Conservation (phyloP, 768 basidiomycete species). For the Kwoniella heveanensis region DNA sequence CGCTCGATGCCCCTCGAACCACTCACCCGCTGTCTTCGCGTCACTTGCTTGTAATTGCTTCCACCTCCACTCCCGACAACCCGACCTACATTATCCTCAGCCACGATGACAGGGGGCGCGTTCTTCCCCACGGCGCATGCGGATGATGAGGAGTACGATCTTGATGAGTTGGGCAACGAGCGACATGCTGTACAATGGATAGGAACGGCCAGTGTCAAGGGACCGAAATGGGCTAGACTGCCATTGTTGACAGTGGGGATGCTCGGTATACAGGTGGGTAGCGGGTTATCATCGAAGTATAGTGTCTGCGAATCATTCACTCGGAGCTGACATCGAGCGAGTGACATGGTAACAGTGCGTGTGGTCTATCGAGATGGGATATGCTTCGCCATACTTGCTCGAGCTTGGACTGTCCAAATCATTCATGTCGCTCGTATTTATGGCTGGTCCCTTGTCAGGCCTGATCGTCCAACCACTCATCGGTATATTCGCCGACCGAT, state of each 20-base stretch:
- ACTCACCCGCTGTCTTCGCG: background rate
- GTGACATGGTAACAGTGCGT: slow-evolving; percentile 57
- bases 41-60: background rate
- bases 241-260: slow-evolving; percentile 71
- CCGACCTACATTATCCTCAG: background rate
- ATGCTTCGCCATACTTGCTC: slow-evolving; percentile 82
- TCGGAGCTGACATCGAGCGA: background rate
- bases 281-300: too few species aligned
- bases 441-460: slow-evolving; percentile 87
- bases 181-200: slow-evolving; percentile 54
- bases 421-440: slow-evolving; percentile 83
- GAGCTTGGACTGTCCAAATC: slow-evolving; percentile 85
- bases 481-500: slow-evolving; percentile 77
- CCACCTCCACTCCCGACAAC: background rate
- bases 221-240: slow-evolving; percentile 53
- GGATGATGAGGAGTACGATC: slow-evolving; percentile 67
- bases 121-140: slow-evolving; percentile 33
- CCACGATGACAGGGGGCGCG: slow-evolving; percentile 44
- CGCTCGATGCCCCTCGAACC: background rate
- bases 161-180: slow-evolving; percentile 66
- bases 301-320: too few species aligned
- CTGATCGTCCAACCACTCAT: slow-evolving; percentile 89
- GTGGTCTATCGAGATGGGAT: slow-evolving; percentile 95
- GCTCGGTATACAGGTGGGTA: slow-evolving; percentile 74
- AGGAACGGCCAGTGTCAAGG: slow-evolving; percentile 51